Evolutionary conservation across 164 flowering plant species (phyloP), one percentile per base, ranked within the genome.

Genomic region (Stephania cephalantha): DNA sequence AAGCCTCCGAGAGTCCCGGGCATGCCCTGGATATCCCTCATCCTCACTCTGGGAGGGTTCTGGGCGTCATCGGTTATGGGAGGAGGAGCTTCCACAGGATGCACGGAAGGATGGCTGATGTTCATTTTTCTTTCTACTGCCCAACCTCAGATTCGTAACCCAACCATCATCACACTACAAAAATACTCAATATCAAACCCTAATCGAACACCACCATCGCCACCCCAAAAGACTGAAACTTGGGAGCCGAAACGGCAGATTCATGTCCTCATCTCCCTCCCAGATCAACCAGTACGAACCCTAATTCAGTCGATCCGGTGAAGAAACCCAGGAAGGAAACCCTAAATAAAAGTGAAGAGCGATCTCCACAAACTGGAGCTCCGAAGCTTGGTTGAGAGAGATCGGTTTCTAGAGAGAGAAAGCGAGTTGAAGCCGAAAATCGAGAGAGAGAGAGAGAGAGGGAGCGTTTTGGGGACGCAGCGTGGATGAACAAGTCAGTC

Each of bases 11-110:
- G 69, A 0, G 98, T 94, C 0, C 93, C 98, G 1, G 97, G 93
- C 97, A 90, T 91, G 44, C 98, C 98, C 75, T 89, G 93, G 35
- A 91, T 66, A 71, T 91, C 95, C 84, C 88, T 88, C 97, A 94
- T 91, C 82, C 95, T 85, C 74, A 86, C 84, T 72, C 91, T 85
- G 4, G 84, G 88, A 0, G 75, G 78, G 67, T 61, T 81, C 22
- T 82, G 71, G 13, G 72, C 86, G 7, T 72, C 88, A 42, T 78
- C 86, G 6, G 82, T 80, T 22, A 82, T 25, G 25, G 25, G 73
- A 2, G 92, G 91, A 12, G 89, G 90, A 73, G 91, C 91, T 69
- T 89, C 97, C 35, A 88, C 86, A 0, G 98, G 98, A 69, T 94
- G 96, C 52, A 94, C 92, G 75, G 92, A 78, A 17, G 90, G 88